Conservation (phyloP, 441 rosid species). For the Heliophila coronopifolia region DNA sequence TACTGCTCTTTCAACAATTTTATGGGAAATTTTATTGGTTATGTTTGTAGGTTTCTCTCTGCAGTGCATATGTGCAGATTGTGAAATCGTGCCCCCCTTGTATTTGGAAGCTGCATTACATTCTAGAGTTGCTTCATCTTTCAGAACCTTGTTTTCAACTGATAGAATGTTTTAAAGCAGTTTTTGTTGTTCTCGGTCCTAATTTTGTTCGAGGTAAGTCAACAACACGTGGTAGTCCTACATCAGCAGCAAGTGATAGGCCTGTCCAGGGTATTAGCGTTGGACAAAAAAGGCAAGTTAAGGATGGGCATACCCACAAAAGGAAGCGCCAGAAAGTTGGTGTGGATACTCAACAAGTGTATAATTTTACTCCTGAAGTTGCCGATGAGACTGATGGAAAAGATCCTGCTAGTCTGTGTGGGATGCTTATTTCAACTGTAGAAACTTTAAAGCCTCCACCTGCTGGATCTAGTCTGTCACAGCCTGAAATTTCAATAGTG, state of each 20-base stretch:
- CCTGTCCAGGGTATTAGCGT: constrained; percentile 35
- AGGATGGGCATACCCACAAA: constrained; percentile 34
- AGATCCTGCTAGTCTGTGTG: constrained; percentile 45
- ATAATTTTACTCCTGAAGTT: constrained; percentile 33
- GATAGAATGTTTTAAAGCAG: constrained; percentile 68
- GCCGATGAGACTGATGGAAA: constrained; percentile 44
- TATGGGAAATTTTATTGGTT: constrained; percentile 7
- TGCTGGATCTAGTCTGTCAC: constrained; percentile 37
- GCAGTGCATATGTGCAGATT: constrained; percentile 65
- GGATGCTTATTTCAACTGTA: constrained; percentile 50
- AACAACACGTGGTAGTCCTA: constrained; percentile 27
- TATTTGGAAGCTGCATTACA: constrained; percentile 79
- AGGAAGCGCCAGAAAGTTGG: constrained; percentile 69
- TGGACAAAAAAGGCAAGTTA: constrained; percentile 60
- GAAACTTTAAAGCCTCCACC: constrained; percentile 52
- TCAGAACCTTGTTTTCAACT: constrained; percentile 67
- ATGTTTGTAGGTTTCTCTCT: constrained; percentile 61
- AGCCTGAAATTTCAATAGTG: constrained; percentile 52
- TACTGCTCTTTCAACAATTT: constrained; percentile 7
- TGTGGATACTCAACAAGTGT: constrained; percentile 34
- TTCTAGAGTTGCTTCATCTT: constrained; percentile 50
- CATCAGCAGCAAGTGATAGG: constrained; percentile 30
- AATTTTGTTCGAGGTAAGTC: constrained; percentile 43
- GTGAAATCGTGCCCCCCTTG: constrained; percentile 69
- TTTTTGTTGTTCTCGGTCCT: constrained; percentile 54